phyloP scores from a whole-genome alignment of 2,329 filamentous ascomycete genomes.

The Fusarium tanahbumbuense region DNA sequence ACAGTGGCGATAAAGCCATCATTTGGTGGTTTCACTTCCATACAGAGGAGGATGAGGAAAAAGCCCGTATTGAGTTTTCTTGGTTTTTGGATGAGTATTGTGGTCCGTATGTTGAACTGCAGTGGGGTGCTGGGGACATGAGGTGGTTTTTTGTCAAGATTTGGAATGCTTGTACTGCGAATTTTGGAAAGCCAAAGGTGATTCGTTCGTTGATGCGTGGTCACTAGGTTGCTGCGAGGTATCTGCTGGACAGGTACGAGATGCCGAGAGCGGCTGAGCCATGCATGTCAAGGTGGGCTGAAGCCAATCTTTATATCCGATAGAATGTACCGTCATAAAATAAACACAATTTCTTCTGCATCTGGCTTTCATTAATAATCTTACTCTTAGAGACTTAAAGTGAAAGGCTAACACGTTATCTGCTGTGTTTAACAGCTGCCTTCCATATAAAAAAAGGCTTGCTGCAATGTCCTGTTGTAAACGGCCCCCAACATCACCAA shows the following conservation, averaged over 20 bases:
- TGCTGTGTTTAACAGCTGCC: too few species aligned
- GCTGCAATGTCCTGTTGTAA: too few species aligned
- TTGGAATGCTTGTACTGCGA: not conserved
- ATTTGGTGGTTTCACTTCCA: not conserved
- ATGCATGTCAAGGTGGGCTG: too few species aligned
- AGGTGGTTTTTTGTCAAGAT: accelerated
- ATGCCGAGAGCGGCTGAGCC: too few species aligned
- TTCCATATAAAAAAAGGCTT: too few species aligned
- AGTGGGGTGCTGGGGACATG: not conserved
- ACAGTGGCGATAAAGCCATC: accelerated
- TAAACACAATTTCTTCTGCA: too few species aligned
- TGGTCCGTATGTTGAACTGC: not conserved
- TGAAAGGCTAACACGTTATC: too few species aligned
- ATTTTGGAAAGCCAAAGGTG: not conserved
- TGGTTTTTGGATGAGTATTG: not conserved
- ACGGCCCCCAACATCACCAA: too few species aligned
- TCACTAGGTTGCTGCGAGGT: not conserved
- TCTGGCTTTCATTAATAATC: too few species aligned
- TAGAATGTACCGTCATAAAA: too few species aligned
- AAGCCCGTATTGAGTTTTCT: not conserved
- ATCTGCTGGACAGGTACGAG: not conserved
- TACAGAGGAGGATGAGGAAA: not conserved
- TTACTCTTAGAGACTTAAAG: too few species aligned
- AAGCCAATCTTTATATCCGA: too few species aligned
- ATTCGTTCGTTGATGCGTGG: not conserved